Evolutionary conservation across 2,329 filamentous ascomycete species (phyloP).

Genomic region (Aspergillus quadricinctus): DNA sequence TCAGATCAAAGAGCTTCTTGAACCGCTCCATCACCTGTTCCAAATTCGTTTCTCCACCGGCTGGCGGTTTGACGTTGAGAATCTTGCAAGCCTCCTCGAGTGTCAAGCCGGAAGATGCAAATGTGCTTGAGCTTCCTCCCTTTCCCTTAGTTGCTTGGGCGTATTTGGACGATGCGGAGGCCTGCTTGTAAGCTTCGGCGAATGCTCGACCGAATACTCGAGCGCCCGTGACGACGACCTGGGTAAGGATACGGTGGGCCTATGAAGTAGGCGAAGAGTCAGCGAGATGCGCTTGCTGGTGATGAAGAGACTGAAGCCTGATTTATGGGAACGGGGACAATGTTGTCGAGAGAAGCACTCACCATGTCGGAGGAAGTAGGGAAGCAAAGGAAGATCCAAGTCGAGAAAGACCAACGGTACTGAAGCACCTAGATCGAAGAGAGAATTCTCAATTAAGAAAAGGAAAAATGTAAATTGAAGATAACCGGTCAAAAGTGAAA

Average conservation of each 20-base stretch:
- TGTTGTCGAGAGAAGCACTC: constrained; percentile 6
- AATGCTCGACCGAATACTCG: constrained; percentile 93
- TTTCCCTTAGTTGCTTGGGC: constrained; percentile 65
- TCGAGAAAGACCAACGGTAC: neutral
- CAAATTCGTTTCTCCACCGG: constrained; percentile 70
- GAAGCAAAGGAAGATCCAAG: neutral
- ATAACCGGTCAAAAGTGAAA: constrained; percentile 9
- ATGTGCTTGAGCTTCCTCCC: constrained; percentile 48
- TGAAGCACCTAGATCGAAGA: neutral
- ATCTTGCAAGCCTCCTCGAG: constrained; percentile 97
- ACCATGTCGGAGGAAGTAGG: constrained; percentile 19
- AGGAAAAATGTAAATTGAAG: neutral
- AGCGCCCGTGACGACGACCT: constrained; percentile 84
- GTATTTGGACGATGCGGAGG: constrained; percentile 79
- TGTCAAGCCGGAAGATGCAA: constrained; percentile 69
- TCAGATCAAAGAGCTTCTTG: constrained; percentile 90
- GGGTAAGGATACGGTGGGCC: constrained; percentile 92
- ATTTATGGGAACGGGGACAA: neutral
- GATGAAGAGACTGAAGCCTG: neutral
- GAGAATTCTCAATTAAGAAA: neutral
- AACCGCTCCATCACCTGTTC: constrained; percentile 80
- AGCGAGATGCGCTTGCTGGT: neutral
- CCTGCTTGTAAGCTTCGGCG: constrained; percentile 91
- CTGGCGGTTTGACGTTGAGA: constrained; percentile 87
- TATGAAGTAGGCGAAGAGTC: constrained; percentile 32